Conservation (phyloP, 345 rosid species). For the Citrus hindsii region DNA sequence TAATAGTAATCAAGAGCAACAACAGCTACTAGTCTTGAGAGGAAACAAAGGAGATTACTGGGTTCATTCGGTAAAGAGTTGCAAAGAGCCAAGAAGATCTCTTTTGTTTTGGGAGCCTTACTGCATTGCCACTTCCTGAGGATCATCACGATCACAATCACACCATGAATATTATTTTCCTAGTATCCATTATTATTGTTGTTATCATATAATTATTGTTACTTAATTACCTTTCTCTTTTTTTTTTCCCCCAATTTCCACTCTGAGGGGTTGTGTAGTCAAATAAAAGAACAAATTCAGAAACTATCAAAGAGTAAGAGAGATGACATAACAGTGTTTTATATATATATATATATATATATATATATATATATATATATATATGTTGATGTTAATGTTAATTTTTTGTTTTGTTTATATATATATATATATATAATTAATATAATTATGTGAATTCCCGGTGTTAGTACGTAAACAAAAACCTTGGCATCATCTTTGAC, state of each 20-base stretch:
- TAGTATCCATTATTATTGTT: not conserved
- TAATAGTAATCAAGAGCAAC: slow-evolving; percentile 12
- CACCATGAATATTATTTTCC: not conserved
- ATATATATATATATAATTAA: not conserved
- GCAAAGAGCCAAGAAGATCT: slow-evolving; percentile 75
- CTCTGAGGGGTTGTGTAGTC: slow-evolving; percentile 30
- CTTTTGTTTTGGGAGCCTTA: slow-evolving; percentile 50
- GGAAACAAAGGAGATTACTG: slow-evolving; percentile 30
- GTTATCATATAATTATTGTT: not conserved
- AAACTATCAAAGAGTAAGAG: slow-evolving; percentile 11
- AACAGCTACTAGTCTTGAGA: slow-evolving; percentile 18
- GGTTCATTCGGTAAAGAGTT: slow-evolving; percentile 45
- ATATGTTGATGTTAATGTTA: not conserved
- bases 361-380: not conserved
- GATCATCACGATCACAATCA: not conserved
- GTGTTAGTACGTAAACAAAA: slow-evolving; percentile 16
- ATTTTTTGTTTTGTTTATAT: too few species aligned
- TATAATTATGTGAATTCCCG: not conserved
- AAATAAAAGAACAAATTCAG: slow-evolving; percentile 25
- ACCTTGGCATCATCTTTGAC: slow-evolving; percentile 36
- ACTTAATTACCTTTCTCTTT: slow-evolving; percentile 11
- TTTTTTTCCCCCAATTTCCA: slow-evolving; percentile 27
- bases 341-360: not conserved
- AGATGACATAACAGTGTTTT: not conserved
- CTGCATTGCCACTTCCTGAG: slow-evolving; percentile 83